Percentiles rank a stretch among this genome's conserved stretches.
These are phyloP conservation scores for Phialocephala subalpina DNA, from an alignment of 2,329 filamentous ascomycete species.

Conservation along the genomic window DNA sequence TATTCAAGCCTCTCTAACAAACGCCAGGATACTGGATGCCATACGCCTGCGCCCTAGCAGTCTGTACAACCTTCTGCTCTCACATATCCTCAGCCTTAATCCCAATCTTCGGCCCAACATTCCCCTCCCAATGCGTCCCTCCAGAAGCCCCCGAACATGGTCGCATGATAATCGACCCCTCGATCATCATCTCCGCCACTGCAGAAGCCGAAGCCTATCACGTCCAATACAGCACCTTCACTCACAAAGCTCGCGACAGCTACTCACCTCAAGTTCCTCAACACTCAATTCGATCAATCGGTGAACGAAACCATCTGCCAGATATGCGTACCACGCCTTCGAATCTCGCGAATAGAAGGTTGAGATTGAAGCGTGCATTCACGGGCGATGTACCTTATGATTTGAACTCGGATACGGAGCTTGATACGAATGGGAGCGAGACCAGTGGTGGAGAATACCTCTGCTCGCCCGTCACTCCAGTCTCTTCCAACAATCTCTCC, in stretches of 20 bases:
- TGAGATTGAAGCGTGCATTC: conserved; percentile 45
- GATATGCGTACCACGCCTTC: conserved; percentile 32
- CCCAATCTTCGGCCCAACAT: conserved; percentile 87
- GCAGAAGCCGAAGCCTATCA: conserved; percentile 56
- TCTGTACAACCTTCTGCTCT: conserved; percentile 91
- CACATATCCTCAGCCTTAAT: conserved; percentile 85
- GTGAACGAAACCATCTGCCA: background rate
- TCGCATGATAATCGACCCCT: conserved; percentile 70
- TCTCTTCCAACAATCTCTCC: conserved; percentile 19
- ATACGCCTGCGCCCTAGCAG: conserved; percentile 81
- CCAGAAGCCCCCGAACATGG: conserved; percentile 70
- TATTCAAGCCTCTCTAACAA: conserved; percentile 8
- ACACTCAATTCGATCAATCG: conserved; percentile 3
- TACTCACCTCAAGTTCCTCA: conserved; percentile 38
- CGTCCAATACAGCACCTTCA: conserved; percentile 35
- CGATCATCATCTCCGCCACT: conserved; percentile 61
- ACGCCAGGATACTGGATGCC: conserved; percentile 93
- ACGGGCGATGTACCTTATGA: conserved; percentile 50
- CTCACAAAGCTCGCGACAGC: conserved; percentile 36
- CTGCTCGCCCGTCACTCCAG: conserved; percentile 38
- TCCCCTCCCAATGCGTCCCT: conserved; percentile 74
- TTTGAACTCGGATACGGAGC: conserved; percentile 49
- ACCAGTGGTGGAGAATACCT: conserved; percentile 41
- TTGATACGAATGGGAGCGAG: conserved; percentile 43
- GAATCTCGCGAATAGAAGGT: conserved; percentile 34